These are phyloP conservation scores for Leishmania braziliensis DNA, from an alignment of 208 protist genomes.

Conservation along the genomic window DNA sequence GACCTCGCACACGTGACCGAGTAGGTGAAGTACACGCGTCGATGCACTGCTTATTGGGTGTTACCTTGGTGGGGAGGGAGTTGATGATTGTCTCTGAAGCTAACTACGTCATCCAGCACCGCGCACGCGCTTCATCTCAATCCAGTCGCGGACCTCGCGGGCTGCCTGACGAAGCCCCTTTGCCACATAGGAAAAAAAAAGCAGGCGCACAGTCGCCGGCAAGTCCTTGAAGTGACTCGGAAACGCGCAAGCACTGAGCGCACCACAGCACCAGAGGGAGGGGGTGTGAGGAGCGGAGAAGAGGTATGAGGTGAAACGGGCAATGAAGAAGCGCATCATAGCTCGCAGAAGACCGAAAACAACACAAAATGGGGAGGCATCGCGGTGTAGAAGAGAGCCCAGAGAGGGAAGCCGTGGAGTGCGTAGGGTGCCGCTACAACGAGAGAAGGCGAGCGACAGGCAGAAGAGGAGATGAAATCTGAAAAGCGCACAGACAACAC, in stretches of 20 bases:
- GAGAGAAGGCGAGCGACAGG: background rate
- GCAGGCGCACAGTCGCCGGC: background rate
- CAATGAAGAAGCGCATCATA: conserved; percentile 6
- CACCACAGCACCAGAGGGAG: background rate
- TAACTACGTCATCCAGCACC: conserved; percentile 1
- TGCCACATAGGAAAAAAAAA: background rate
- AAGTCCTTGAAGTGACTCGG: background rate
- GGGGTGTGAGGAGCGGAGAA: background rate
- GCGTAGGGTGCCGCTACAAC: background rate
- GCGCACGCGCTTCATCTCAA: conserved; percentile 1
- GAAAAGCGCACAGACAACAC: background rate
- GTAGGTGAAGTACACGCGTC: background rate
- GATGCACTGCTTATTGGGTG: background rate
- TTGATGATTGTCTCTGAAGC: background rate
- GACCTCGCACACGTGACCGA: background rate
- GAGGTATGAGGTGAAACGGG: background rate
- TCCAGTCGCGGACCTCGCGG: background rate
- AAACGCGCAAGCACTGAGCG: background rate
- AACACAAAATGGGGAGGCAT: background rate
- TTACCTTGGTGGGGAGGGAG: background rate
- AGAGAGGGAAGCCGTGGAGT: background rate
- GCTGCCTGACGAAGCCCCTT: background rate
- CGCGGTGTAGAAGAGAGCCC: background rate
- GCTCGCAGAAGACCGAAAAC: background rate
- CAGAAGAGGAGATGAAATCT: background rate